phyloP scores from a whole-genome alignment of 2,329 filamentous ascomycete species.

The Cladosporium sp. region DNA sequence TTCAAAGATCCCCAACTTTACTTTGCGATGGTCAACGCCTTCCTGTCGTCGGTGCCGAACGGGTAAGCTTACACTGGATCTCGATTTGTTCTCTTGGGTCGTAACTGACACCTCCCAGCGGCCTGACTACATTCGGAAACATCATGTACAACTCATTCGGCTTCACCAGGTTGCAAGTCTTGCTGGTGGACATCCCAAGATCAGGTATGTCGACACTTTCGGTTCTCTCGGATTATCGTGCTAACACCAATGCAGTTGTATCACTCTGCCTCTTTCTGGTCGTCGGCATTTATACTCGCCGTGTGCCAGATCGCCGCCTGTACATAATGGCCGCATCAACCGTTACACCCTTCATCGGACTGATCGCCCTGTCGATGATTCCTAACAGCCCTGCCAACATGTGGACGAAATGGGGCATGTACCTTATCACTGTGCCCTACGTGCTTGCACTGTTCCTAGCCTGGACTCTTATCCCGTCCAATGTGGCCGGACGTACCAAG shows the following conservation, averaged over 20 bases:
- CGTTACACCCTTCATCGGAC: constrained; percentile 38
- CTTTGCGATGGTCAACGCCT: constrained; percentile 33
- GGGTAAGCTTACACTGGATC: constrained; percentile 20
- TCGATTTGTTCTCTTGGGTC: too few relatives aligned
- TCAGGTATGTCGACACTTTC: constrained; percentile 21
- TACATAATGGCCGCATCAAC: constrained; percentile 37
- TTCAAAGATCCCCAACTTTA: constrained; percentile 32
- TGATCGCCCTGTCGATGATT: constrained; percentile 38
- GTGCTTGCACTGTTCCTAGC: constrained; percentile 37
- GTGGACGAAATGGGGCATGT: constrained; percentile 42
- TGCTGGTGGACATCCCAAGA: constrained; percentile 37
- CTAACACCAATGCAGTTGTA: constrained; percentile 23
- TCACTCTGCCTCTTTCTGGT: constrained; percentile 36
- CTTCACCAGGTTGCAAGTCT: constrained; percentile 36
- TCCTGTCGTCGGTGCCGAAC: constrained; percentile 31
- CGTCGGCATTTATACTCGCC: constrained; percentile 36
- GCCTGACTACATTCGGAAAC: constrained; percentile 29
- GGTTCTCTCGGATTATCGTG: not conserved
- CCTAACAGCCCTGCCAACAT: constrained; percentile 35
- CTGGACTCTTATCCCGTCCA: constrained; percentile 45
- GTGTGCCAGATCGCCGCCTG: constrained; percentile 33
- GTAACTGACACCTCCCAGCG: constrained; percentile 16
- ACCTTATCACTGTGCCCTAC: constrained; percentile 37
- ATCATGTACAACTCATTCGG: constrained; percentile 32
- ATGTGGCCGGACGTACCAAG: constrained; percentile 50